Conservation (phyloP, 2,329 filamentous ascomycete genomes). For the Sporothrix pseudoabietina region DNA sequence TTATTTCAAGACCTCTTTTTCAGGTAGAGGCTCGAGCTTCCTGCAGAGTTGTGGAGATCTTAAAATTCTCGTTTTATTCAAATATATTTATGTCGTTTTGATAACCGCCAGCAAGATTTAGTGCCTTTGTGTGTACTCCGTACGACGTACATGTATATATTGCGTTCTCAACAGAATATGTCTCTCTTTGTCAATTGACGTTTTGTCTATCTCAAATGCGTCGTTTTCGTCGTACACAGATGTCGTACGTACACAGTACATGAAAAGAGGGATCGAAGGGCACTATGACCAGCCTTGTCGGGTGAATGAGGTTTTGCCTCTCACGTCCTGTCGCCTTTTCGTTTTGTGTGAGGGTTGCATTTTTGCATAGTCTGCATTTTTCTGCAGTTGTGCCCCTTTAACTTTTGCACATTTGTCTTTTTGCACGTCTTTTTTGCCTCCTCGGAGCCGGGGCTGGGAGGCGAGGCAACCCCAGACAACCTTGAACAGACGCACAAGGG, state of each 20-base stretch:
- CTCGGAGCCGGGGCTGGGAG: neutral
- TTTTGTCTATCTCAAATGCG: neutral
- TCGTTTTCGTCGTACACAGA: neutral
- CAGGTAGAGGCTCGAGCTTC: slow-evolving; percentile 1
- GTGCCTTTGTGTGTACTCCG: no score
- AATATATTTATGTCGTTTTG: neutral
- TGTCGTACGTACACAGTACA: neutral
- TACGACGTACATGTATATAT: neutral
- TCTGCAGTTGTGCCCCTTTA: neutral
- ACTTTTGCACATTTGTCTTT: neutral
- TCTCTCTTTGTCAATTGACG: slow-evolving; percentile 1
- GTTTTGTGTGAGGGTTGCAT: neutral
- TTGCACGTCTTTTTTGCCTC: neutral
- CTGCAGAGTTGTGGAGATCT: neutral
- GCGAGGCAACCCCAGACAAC: neutral
- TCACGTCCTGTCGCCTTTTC: neutral
- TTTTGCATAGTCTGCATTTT: neutral
- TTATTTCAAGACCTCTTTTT: neutral
- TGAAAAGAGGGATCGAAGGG: neutral
- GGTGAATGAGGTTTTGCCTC: neutral
- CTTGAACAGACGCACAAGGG: neutral
- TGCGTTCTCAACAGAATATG: no score
- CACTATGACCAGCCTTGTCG: slow-evolving; percentile 10
- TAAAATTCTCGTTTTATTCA: neutral
- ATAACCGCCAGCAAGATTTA: neutral